Evolutionary conservation across 1,139 yeast genomes (phyloP), one percentile per base, ranked within the genome.

Genomic region (Debaryomyces sp.): DNA sequence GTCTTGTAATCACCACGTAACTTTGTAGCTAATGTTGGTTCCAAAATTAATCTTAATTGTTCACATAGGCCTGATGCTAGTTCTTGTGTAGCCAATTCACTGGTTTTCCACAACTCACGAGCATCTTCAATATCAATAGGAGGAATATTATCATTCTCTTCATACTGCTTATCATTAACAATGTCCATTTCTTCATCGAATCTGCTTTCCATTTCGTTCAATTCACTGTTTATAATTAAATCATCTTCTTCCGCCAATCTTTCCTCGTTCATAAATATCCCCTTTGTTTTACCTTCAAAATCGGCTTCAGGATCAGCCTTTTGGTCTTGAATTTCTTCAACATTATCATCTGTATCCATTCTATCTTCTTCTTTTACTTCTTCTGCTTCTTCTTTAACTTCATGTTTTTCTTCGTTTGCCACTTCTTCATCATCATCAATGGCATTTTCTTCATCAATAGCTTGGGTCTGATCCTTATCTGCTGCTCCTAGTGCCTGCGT

Each of bases 401-500:
- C 57, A 12, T 57, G 64, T 44, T 58, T 57, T 10, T 58, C 61
- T 32, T 55, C 52, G 24, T 61, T 57, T 6, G 48, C 51, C 9
- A 66, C 71, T 2, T 54, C 57, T 6, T 54, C 54, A 21, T 82
- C 88, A 54, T 87, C 92, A 49, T 91, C 97, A 57, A 92, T 89
- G 0, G 96, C 97, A 81, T 81, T 86, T 13, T 84, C 86, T 44
- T 92, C 96, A 62, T 92, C 87, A 50, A 91, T 80, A 0, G 84
- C 68, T 62, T 89, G 95, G 35, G 82, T 74, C 61, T 89, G 91
- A 44, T 91, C 97, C 58, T 85, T 81, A 49, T 84, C 82, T 6
- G 97, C 96, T 41, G 95, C 85, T 22, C 98, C 99, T 49, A 94
- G 71, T 0, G 98, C 99, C 67, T 95, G 98, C 0, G 96, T 88